Evolutionary conservation across 371 early-diverging fungal genomes (phyloP).

Genomic region (Zychaea mexicana): DNA sequence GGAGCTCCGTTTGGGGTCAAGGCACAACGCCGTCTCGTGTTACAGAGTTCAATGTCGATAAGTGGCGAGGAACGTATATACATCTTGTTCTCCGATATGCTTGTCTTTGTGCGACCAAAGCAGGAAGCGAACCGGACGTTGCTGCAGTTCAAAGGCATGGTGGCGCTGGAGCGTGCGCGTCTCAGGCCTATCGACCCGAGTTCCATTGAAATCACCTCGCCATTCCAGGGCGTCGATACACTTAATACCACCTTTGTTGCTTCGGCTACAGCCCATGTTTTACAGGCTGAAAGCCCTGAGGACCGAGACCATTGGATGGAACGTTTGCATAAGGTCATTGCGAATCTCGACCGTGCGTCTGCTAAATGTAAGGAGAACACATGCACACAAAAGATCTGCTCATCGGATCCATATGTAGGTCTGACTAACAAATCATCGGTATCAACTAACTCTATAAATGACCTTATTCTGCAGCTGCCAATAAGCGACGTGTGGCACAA

Average conservation of each 20-base stretch:
- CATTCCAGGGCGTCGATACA: conserved; percentile 28
- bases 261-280: conserved; percentile 20
- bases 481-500: conserved; percentile 2
- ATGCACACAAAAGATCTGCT: not conserved
- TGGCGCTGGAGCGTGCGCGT: conserved; percentile 26
- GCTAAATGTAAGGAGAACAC: not conserved
- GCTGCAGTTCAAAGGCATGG: conserved; percentile 27
- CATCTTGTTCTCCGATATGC: conserved; percentile 32
- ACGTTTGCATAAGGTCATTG: conserved; percentile 22
- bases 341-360: conserved; percentile 14
- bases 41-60: conserved; percentile 24
- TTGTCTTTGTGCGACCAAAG: conserved; percentile 29
- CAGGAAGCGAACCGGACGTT: conserved; percentile 21
- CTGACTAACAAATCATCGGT: not conserved
- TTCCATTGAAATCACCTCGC: conserved; percentile 29
- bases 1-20: conserved; percentile 40
- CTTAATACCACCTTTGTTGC: conserved; percentile 29
- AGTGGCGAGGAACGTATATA: conserved; percentile 21
- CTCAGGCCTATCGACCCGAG: conserved; percentile 9
- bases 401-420: too few species aligned
- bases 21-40: conserved; percentile 34
- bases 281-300: conserved; percentile 19
- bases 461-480: not conserved
- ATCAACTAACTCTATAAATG: not conserved
- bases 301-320: conserved; percentile 27